Conservation (phyloP, 768 basidiomycete species). For the Mycena indigotica region DNA sequence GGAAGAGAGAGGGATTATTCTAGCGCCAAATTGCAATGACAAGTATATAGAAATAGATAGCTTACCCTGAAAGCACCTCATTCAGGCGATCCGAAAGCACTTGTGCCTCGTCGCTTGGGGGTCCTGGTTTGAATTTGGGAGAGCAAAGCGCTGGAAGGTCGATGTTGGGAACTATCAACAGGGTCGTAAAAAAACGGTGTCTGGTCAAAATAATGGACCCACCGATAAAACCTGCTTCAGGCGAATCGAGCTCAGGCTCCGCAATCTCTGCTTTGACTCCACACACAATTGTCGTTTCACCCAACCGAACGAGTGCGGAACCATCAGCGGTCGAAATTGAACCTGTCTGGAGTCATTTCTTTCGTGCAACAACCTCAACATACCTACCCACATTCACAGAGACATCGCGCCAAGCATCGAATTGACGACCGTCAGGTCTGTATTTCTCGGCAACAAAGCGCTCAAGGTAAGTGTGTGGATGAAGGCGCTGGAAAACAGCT, state of each 20-base stretch:
- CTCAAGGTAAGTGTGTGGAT: slow-evolving; percentile 86
- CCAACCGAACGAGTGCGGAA: slow-evolving; percentile 87
- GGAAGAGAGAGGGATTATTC: slow-evolving; percentile 55
- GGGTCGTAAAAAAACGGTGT: slow-evolving; percentile 1
- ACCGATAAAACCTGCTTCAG: slow-evolving; percentile 84
- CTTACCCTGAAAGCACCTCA: slow-evolving; percentile 74
- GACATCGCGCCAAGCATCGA: slow-evolving; percentile 71
- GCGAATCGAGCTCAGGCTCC: slow-evolving; percentile 80
- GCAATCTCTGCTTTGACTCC: slow-evolving; percentile 96
- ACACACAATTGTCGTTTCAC: slow-evolving; percentile 93
- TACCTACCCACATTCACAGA: slow-evolving; percentile 77
- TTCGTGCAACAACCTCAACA: not conserved
- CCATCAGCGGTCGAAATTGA: slow-evolving; percentile 94
- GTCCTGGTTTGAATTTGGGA: slow-evolving; percentile 92
- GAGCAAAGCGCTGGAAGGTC: slow-evolving; percentile 94
- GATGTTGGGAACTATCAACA: slow-evolving; percentile 82
- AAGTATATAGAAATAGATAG: slow-evolving; percentile 16
- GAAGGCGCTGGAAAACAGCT: slow-evolving; percentile 80
- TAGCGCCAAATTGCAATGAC: slow-evolving; percentile 1
- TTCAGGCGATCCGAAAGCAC: slow-evolving; percentile 83
- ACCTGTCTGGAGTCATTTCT: slow-evolving; percentile 47
- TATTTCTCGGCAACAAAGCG: slow-evolving; percentile 78
- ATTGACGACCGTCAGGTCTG: slow-evolving; percentile 82
- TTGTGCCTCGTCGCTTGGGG: slow-evolving; percentile 93
- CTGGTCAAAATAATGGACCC: slow-evolving; percentile 20